Base-by-base conservation (phyloP, 2,329 filamentous ascomycete genomes). In the Penicillium sumatraense region DNA sequence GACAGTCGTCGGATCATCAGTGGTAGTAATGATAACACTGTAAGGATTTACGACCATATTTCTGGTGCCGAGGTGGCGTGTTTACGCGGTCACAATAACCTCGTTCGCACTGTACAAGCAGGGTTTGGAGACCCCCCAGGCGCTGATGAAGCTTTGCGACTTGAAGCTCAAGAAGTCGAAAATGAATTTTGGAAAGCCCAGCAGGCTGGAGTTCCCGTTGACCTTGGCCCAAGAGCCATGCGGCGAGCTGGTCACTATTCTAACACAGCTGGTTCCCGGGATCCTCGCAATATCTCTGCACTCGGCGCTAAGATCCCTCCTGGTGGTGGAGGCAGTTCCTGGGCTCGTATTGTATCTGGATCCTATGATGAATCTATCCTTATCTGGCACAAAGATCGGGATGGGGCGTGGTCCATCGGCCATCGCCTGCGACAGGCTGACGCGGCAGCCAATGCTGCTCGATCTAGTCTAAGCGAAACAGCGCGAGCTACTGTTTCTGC, bases 341-440 rank as follows among this genome's bases (percentile, higher is more conserved):
- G 93, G 79, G 91, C 89, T 9, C 88, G 93, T n/a, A 99, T 99
- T 56, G 91, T 99, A 3, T 97, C 93, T 6, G 95, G 95, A 2
- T 96, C 92, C 0, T 99, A 99, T 65, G 95, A 99, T 64, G 91
- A 96, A 76, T 93, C 87, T 10, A 91, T 99, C 64, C 93, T 97
- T 62, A 90, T 99, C 53, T 99, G 95, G 95, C 89, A 90, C 63
- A 88, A 91, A 58, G 89, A 96, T 61, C 85, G 86, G 61, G 87
- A 95, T 62, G 93, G 93, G 2, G 85, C 89, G 23, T 98, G 95
- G 93, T 87, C 87, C 62, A 86, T 88, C 51, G 86, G 86, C 29
- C 90, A 93, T 61, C 85, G 85, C 41, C 80, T 96, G 9, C 83
- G 86, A 35, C 91, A 96, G 70, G 76, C 75, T 27, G 80, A 81